A percentile compares a stretch with the other conserved stretches of the same genome.
Conservation (phyloP, 805 yeast species). For the Monosporozyma solicola region DNA sequence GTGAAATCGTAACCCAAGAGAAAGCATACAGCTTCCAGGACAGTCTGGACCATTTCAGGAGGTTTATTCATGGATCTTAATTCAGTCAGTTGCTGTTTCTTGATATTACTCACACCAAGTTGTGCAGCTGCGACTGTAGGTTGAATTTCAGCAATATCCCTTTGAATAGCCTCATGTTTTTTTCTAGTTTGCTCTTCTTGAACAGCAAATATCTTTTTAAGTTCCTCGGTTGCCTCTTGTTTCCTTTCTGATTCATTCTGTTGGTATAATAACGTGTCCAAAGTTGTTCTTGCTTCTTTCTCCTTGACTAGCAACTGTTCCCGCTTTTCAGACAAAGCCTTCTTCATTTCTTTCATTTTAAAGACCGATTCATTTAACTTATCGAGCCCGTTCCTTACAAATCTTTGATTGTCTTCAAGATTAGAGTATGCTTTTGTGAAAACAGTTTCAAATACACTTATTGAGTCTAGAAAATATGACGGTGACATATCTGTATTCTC, state of each 20-base stretch:
- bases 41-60: conserved; percentile 75
- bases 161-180: conserved; percentile 46
- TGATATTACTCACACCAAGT: conserved; percentile 82
- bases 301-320: conserved; percentile 45
- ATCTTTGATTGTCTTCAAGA: conserved; percentile 60
- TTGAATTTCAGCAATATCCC: conserved; percentile 66
- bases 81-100: conserved; percentile 87
- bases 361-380: conserved; percentile 68
- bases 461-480: conserved; percentile 44
- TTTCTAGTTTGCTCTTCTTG: conserved; percentile 55
- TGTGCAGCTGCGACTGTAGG: conserved; percentile 82
- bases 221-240: conserved; percentile 72
- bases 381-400: conserved; percentile 63
- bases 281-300: conserved; percentile 57
- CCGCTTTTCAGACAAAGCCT: conserved; percentile 46
- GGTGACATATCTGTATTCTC: conserved; percentile 34
- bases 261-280: conserved; percentile 66
- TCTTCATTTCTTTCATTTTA: conserved; percentile 53
- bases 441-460: conserved; percentile 36
- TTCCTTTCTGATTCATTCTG: conserved; percentile 91
- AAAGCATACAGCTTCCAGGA: conserved; percentile 81
- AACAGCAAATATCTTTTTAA: conserved; percentile 56
- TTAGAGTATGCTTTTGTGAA: conserved; percentile 38
- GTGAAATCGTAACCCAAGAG: conserved; percentile 61
- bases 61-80: conserved; percentile 84